Conservation (phyloP, 176 grass and related monocot species). For the Oryza brachyantha region DNA sequence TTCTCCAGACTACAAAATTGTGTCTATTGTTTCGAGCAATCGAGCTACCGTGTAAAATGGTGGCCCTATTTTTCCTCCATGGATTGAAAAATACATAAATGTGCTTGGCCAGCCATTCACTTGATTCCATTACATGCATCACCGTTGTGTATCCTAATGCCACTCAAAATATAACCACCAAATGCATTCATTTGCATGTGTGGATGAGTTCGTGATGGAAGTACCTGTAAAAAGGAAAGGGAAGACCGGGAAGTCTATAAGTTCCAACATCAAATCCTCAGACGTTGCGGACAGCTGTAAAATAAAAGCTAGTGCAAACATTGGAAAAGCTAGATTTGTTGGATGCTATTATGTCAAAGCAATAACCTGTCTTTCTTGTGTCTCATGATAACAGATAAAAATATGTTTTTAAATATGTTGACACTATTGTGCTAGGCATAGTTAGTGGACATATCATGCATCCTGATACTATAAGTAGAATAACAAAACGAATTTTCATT, state of each 20-base stretch:
- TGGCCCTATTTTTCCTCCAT: not conserved
- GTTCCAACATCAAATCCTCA: not conserved
- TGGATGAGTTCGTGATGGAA: constrained; percentile 78
- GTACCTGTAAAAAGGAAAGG: constrained; percentile 48
- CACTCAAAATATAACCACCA: constrained; percentile 86
- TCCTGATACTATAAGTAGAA: not conserved
- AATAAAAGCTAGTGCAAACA: not conserved
- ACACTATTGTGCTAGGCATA: not conserved
- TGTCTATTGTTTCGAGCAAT: not conserved
- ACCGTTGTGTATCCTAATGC: constrained; percentile 50
- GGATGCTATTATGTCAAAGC: not conserved
- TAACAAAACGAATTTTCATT: not conserved
- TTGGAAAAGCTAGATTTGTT: not conserved
- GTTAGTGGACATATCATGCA: not conserved
- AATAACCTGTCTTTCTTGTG: not conserved
- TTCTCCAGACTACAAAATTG: constrained; percentile 13
- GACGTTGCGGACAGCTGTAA: not conserved
- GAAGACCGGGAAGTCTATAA: not conserved
- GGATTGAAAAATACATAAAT: not conserved
- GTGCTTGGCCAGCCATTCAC: not conserved
- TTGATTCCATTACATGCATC: constrained; percentile 29
- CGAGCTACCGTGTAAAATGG: not conserved
- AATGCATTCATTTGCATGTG: constrained; percentile 95
- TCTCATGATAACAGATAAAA: not conserved
- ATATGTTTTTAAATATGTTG: not conserved